A percentile compares a stretch with the other conserved stretches of the same genome.
These are phyloP conservation scores for Neckera pumila DNA, from an alignment of 225 moss, liverwort and hornwort species.

Conservation along the genomic window DNA sequence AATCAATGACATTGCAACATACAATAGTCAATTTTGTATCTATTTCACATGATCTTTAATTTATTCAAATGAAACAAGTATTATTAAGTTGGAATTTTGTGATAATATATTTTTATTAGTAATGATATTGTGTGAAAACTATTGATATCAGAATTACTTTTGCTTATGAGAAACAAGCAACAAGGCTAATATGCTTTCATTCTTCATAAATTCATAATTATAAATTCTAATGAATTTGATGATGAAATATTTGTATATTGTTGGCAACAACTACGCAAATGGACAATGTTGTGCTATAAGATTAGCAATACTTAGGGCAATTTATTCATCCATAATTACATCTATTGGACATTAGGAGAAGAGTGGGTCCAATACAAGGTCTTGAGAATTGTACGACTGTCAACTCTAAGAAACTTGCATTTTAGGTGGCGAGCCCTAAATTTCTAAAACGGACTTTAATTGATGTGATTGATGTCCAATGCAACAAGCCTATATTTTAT, in stretches of 20 bases:
- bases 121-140: neutral
- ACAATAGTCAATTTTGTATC: neutral
- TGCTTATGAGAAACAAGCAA: neutral
- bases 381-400: accelerated
- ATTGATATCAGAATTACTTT: too few species aligned
- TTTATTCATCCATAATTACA: neutral
- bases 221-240: neutral
- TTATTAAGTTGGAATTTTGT: neutral
- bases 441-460: too few species aligned
- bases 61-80: neutral
- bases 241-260: neutral
- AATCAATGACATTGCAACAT: neutral
- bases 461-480: too few species aligned
- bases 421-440: too few species aligned
- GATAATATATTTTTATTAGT: neutral
- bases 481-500: too few species aligned
- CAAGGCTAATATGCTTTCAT: neutral
- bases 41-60: too few species aligned
- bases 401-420: too few species aligned
- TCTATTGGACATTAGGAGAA: neutral
- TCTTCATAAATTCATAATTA: neutral
- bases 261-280: neutral
- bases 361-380: accelerated
- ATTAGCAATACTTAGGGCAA: neutral
- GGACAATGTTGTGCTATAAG: neutral